Evolutionary conservation across 2,329 filamentous ascomycete genomes (phyloP), one percentile per base, ranked within the genome.

Genomic region (Ophiostoma populinum): DNA sequence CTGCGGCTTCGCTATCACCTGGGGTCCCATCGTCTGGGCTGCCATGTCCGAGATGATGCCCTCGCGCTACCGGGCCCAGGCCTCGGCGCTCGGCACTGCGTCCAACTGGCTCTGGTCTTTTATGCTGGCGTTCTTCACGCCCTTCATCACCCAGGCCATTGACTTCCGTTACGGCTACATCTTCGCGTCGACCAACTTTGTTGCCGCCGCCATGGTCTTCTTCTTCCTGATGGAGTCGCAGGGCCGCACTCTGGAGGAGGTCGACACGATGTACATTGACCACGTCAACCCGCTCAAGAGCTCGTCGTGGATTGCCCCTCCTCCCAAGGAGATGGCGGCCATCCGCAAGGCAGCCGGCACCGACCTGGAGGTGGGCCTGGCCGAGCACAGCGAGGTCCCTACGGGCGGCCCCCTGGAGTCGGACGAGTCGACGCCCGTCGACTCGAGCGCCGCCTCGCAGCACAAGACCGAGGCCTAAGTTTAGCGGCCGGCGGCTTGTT

Each of bases 171-270:
- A 62, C 0, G 76, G 78, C 30, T 83, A 81, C 55, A 64, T 83
- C 50, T 85, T 78, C 76, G 78, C 78, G 41, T 73, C 55, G 6
- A 68, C 67, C 46, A 83, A 77, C 58, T 72, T 79, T 51, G 42
- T 76, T 35, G 76, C 73, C 52, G 76, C 80, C 43, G 56, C 72
- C 12, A 80, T 82, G 47, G 75, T 80, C 12, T 80, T 70, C 51
- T 76, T 78, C 52, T 72, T 75, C 56, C 73, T 92, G 49, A 86
- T 87, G 50, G 83, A 90, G 61, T 92, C 82, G 39, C 92, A 92
- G 63, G 81, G 80, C 15, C 66, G 86, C 12, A 75, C 70, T 0
- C 67, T 92, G 18, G 83, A 92, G 55, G 72, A 92, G 55, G 75
- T 92, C 39, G 82, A 92, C 49, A 43, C 40, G 18, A 43, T 43